These are phyloP conservation scores for Suillus luteus DNA, from an alignment of 768 basidiomycete genomes.

Conservation along the genomic window DNA sequence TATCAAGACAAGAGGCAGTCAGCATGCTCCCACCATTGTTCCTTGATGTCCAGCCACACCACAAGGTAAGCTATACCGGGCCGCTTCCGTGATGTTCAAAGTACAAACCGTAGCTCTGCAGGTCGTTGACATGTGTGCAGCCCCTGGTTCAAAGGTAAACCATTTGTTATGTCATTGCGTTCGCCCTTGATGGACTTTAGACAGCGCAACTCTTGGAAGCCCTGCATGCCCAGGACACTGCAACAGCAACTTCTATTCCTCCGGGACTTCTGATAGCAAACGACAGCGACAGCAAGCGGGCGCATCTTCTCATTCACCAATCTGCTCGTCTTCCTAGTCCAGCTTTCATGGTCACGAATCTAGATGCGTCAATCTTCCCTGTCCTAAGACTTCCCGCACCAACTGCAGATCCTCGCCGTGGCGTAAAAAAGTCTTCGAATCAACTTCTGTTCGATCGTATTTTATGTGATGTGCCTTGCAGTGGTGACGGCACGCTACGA, in stretches of 20 bases:
- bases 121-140: slow-evolving; percentile 98
- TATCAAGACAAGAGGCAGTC: slow-evolving; percentile 95
- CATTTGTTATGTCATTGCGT: neutral
- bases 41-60: slow-evolving; percentile 92
- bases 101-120: slow-evolving; percentile 29
- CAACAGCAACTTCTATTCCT: slow-evolving; percentile 66
- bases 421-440: slow-evolving; percentile 40
- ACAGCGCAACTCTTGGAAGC: slow-evolving; percentile 97
- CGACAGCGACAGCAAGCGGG: slow-evolving; percentile 91
- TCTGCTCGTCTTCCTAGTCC: slow-evolving; percentile 92
- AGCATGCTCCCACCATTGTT: slow-evolving; percentile 99
- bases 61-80: slow-evolving; percentile 51
- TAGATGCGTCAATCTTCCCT: slow-evolving; percentile 89
- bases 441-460: slow-evolving; percentile 88
- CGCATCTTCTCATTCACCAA: slow-evolving; percentile 96
- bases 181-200: slow-evolving; percentile 37
- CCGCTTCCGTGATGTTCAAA: slow-evolving; percentile 2
- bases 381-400: slow-evolving; percentile 49
- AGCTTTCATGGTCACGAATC: slow-evolving; percentile 92
- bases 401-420: slow-evolving; percentile 29
- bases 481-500: slow-evolving; percentile 92
- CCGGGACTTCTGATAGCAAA: slow-evolving; percentile 91
- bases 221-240: slow-evolving; percentile 77
- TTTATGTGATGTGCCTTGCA: slow-evolving; percentile 96
- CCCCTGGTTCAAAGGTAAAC: slow-evolving; percentile 90